Evolutionary conservation across 805 yeast genomes (phyloP).

Genomic region (Candida multigemmis): DNA sequence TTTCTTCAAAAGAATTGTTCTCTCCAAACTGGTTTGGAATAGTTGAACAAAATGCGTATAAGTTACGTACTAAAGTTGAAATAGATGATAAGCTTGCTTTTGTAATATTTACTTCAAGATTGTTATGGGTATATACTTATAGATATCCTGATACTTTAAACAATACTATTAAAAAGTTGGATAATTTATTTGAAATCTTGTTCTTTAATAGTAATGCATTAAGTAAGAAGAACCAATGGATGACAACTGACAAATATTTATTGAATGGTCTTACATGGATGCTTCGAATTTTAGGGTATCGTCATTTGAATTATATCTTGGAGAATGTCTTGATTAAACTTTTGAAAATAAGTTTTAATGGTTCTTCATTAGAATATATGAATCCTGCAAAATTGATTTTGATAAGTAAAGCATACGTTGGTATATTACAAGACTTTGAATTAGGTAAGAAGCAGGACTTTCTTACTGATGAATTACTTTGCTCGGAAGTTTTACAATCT

Average conservation of each 20-base stretch:
- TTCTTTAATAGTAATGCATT: constrained; percentile 33
- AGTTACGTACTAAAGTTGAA: constrained; percentile 55
- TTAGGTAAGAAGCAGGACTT: constrained; percentile 56
- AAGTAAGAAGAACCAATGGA: constrained; percentile 67
- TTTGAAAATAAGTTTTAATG: constrained; percentile 52
- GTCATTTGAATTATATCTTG: constrained; percentile 68
- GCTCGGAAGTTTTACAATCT: too few relatives aligned
- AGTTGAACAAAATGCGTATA: constrained; percentile 52
- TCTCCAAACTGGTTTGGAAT: constrained; percentile 61
- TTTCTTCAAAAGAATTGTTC: constrained; percentile 72
- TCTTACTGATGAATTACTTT: constrained; percentile 56
- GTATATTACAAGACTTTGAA: constrained; percentile 58
- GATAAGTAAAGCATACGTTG: constrained; percentile 61
- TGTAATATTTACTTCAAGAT: constrained; percentile 58
- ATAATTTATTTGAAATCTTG: constrained; percentile 47
- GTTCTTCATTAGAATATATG: constrained; percentile 47
- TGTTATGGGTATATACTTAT: constrained; percentile 85
- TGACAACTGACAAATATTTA: constrained; percentile 51
- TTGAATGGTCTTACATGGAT: constrained; percentile 63
- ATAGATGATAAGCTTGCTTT: constrained; percentile 43
- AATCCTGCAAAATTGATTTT: constrained; percentile 65
- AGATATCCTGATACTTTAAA: constrained; percentile 85
- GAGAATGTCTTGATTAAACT: constrained; percentile 73
- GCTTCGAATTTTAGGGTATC: constrained; percentile 69
- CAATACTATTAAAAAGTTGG: constrained; percentile 74